These are phyloP conservation scores for Geotrichum restrictum DNA, from an alignment of 1,139 yeast species.

Conservation along the genomic window DNA sequence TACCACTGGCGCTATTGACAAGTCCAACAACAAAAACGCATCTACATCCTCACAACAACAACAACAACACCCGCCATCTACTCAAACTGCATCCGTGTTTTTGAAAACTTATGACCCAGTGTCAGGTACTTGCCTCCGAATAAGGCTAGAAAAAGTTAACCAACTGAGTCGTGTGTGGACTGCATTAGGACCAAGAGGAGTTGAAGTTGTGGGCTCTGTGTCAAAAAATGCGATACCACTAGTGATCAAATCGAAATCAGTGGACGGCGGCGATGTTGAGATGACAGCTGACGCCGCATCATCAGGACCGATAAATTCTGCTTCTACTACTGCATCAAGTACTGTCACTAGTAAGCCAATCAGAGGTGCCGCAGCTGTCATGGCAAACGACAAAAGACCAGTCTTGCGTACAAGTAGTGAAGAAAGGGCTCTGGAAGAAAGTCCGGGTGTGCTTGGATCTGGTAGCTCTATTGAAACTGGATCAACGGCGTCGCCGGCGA, in stretches of 20 bases:
- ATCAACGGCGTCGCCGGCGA: no score
- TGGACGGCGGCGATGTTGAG: no score
- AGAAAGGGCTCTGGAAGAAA: neutral
- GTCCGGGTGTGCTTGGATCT: no score
- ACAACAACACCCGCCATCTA: constrained; percentile 7
- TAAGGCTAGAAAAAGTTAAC: constrained; percentile 60
- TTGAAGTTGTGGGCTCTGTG: constrained; percentile 35
- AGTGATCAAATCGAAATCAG: no score
- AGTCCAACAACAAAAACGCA: no score
- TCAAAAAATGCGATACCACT: no score
- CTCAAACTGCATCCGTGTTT: constrained; percentile 43
- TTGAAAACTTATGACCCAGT: constrained; percentile 72
- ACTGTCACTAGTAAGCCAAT: constrained; percentile 13
- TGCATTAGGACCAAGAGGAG: constrained; percentile 83
- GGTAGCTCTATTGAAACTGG: no score
- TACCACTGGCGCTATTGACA: constrained; percentile 29
- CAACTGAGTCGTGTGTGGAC: constrained; percentile 75
- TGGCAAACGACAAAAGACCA: constrained; percentile 9
- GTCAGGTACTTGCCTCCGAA: constrained; percentile 63
- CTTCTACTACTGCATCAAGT: constrained; percentile 16
- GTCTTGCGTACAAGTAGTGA: no score
- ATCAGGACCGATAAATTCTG: constrained; percentile 6
- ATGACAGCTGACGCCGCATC: no score
- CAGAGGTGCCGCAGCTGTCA: constrained; percentile 21
- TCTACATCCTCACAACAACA: constrained; percentile 1